Evolutionary conservation across 441 rosid species (phyloP), one percentile per base, ranked within the genome.

Genomic region (Breynia disticha): DNA sequence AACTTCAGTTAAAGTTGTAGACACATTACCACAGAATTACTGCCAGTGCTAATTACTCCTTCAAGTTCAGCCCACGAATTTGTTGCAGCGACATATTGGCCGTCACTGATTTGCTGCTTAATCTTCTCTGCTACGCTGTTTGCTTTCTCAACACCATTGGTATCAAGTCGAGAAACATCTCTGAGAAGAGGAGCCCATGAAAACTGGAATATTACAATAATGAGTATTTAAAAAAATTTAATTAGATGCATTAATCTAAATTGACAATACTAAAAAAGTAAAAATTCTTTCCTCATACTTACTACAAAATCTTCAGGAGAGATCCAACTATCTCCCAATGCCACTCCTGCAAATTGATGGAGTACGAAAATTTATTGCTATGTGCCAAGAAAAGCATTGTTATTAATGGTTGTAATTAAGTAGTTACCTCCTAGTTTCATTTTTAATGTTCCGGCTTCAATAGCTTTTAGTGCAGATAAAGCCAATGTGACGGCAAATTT

Each of bases 241-340:
- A 48, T 19, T 19, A 19, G 11, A 51, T 15, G 32, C 3, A 28
- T 3, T n/a, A 14, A 1, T 7, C 21, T 28, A 9, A 28, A 28
- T 28, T 3, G 35, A 28, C 35, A 9, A 28, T 28, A 28, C 35
- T 11, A 41, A 41, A 41, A 41, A 41, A 28, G 35, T 4, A 28
- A 28, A 28, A 4, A 28, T 4, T 4, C 5, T 9, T 28, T 5
- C 35, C 35, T 28, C 35, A 2, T 41, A 43, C 69, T 76, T 50
- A 86, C 97, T 74, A 83, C 96, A 71, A 78, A 90, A 74, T 90
- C 96, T 74, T 85, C 93, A 4, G 95, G 96, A 44, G 96, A 90
- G 59, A 85, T 87, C 98, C 96, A 87, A 68, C 80, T 79, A 64
- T 90, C 79, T 58, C 96, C 95, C 66, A 86, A 68, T 17, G 66